Base-by-base conservation (phyloP, 139 green algal species). In the Chlamydomonas applanata region DNA sequence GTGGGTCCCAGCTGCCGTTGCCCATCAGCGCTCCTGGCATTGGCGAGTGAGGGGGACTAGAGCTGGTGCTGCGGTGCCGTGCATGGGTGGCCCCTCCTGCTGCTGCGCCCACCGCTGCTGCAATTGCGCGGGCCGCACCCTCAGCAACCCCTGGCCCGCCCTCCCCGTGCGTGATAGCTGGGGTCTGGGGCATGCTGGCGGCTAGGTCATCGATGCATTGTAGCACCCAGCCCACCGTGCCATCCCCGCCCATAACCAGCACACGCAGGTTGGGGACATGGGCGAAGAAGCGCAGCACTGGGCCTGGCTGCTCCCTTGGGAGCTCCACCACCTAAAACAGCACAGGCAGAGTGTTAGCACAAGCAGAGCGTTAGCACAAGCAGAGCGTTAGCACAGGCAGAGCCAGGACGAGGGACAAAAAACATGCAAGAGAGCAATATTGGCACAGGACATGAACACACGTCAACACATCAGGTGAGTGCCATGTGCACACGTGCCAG, bases 221-320 rank as follows among this genome's bases (percentile, higher is more conserved):
- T 57, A 95, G 80, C 24, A 94, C 80, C 89, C 89, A 96, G 22
- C 82, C 90, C 16, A 89, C 89, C 4, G 88, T 94, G 60, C 93
- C 93, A 67, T 97, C 93, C 1, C 93, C 93, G 4, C 93, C 93
- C 25, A 92, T 72, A 20, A 92, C 88, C 69, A 97, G 67, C 25
- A 97, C 64, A 14, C 91, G 79, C 49, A 93, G 72, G 35, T 80
- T 65, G 4, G 81, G 78, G 19, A 91, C 63, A 29, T 77, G 69
- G 1, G 82, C 78, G 72, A 94, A 97, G 64, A 92, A 78, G 35
- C 64, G 69, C 70, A 97, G 81, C 4, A 89, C 86, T 4, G 78
- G n/a, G 44, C 89, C 79, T 0, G 93, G 93, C 14, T 67, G 32
- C 71, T 95, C 86, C 4, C 84, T 72, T 0, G 81, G 83, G 45